Percentiles rank a stretch among this genome's conserved stretches.
Evolutionary conservation across 441 rosid genomes (phyloP).

Genomic region (Bruguiera hainesii): DNA sequence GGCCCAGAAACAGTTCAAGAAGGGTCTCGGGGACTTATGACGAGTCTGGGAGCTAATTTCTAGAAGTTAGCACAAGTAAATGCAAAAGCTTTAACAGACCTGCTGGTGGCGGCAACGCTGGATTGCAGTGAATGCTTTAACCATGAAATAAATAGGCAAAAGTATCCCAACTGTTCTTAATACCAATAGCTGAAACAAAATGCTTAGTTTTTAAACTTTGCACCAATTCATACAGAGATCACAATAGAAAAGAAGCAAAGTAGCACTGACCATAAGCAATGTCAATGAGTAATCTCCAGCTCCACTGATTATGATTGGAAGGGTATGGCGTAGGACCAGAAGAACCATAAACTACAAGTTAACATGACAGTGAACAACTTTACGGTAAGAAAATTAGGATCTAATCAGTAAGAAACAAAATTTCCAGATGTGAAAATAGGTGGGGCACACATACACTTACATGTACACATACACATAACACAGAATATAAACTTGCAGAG

Average conservation of each 20-base stretch:
- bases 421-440: background rate
- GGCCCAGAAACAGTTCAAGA: background rate
- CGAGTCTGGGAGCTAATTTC: background rate
- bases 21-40: background rate
- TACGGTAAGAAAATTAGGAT: background rate
- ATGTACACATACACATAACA: background rate
- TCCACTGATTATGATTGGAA: constrained; percentile 56
- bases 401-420: background rate
- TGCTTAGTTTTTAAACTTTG: background rate
- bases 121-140: constrained; percentile 45
- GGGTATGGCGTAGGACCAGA: constrained; percentile 63
- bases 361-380: background rate
- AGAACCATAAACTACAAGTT: constrained; percentile 62
- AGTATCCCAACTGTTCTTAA: constrained; percentile 62
- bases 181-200: constrained; percentile 44
- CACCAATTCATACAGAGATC: background rate
- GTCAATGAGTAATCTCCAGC: constrained; percentile 51
- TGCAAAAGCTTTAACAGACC: constrained; percentile 27
- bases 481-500: background rate
- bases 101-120: constrained; percentile 46
- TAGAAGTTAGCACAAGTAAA: background rate
- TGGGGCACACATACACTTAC: background rate
- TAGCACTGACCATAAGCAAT: constrained; percentile 45
- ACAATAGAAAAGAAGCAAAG: background rate
- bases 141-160: constrained; percentile 53